These are phyloP conservation scores for Cercospora zeae-maydis DNA, from an alignment of 2,329 filamentous ascomycete species.

Conservation along the genomic window DNA sequence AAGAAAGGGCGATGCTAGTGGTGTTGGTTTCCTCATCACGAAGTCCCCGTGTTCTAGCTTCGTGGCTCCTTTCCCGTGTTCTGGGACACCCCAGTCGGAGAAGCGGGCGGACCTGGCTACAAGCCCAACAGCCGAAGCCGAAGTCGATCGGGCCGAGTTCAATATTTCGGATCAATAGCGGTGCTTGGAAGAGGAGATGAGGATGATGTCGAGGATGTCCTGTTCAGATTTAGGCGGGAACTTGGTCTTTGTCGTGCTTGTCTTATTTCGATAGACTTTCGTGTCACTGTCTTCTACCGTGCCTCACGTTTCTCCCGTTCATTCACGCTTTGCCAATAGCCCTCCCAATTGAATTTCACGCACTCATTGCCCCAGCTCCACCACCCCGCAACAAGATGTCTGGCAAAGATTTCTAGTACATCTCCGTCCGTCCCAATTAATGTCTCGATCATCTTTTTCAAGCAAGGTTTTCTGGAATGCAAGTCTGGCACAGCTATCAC, in stretches of 20 bases:
- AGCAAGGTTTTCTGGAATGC: slow-evolving; percentile 74
- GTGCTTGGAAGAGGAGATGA: neutral
- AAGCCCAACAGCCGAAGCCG: neutral
- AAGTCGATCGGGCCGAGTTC: neutral
- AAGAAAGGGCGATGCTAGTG: neutral
- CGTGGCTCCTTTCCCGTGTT: neutral
- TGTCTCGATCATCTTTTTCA: slow-evolving; percentile 58
- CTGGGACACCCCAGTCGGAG: slow-evolving; percentile 1
- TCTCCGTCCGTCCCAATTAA: slow-evolving; percentile 52
- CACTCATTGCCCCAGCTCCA: slow-evolving; percentile 75
- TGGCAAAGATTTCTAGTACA: slow-evolving; percentile 73
- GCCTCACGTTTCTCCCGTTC: neutral
- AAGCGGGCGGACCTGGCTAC: neutral
- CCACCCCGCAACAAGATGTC: slow-evolving; percentile 71
- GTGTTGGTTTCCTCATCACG: neutral
- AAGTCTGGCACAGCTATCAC: slow-evolving; percentile 69
- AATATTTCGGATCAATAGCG: neutral
- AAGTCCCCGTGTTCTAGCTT: neutral
- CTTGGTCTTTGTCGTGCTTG: neutral
- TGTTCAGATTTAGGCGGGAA: neutral
- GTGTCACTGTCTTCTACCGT: neutral
- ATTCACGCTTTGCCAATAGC: slow-evolving; percentile 44
- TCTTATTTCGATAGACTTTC: neutral
- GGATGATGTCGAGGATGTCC: neutral
- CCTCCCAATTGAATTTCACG: slow-evolving; percentile 62